phyloP scores from a whole-genome alignment of 768 basidiomycete genomes.

The Lentinula raphanica region DNA sequence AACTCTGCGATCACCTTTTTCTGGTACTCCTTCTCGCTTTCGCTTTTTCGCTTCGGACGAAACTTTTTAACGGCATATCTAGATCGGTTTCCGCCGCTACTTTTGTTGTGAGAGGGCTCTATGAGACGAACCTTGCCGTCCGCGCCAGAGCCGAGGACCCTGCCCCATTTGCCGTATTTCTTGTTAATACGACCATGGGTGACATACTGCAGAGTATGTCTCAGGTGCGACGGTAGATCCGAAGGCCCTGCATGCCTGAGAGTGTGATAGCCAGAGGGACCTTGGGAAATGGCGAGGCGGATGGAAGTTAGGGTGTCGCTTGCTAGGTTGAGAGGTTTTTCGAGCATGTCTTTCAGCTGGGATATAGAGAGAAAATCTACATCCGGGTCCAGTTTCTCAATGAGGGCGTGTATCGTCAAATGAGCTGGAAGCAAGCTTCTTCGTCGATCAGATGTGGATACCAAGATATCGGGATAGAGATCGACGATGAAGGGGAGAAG shows the following conservation, averaged over 20 bases:
- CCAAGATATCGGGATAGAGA: neutral
- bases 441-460: too few species aligned
- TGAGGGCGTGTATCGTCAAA: too few species aligned
- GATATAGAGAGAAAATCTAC: too few species aligned
- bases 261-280: conserved; percentile 17
- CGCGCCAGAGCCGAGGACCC: conserved; percentile 92
- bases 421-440: too few species aligned
- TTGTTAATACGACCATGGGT: conserved; percentile 89
- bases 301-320: too few species aligned
- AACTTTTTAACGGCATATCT: conserved; percentile 99
- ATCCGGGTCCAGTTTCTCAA: too few species aligned
- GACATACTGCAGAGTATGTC: conserved; percentile 68
- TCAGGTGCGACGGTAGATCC: conserved; percentile 22
- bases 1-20: conserved; percentile 99
- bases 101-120: conserved; percentile 77
- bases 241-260: conserved; percentile 18
- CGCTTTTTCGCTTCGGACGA: conserved; percentile 80
- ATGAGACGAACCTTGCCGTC: conserved; percentile 98
- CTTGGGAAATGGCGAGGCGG: too few species aligned
- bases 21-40: conserved; percentile 96
- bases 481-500: neutral
- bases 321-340: too few species aligned
- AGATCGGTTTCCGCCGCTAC: conserved; percentile 69
- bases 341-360: too few species aligned
- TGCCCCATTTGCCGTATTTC: conserved; percentile 99